Evolutionary conservation across 225 moss, liverwort and hornwort species (phyloP), one percentile per base, ranked within the genome.

Genomic region (Sphagnum tenellum): DNA sequence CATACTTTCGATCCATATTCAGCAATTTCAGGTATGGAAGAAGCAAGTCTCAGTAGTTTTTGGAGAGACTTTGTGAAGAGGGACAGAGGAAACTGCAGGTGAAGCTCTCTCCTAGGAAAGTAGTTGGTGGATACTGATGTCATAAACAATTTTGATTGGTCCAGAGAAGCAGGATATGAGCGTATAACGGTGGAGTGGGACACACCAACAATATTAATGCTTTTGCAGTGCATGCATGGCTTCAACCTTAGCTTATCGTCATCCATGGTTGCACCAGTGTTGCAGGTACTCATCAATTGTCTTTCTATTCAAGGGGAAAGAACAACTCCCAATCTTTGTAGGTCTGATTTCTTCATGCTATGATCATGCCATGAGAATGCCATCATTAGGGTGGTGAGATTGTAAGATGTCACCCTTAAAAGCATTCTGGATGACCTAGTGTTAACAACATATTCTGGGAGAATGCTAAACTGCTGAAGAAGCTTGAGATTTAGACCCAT

Each of bases 161-260:
- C 44, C 79, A 83, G 82, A 59, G 82, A 82, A 69, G 78, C 75
- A 46, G 55, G 14, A n/a, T 50, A 73, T 49, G 63, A 60, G 53
- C 70, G 65, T 55, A 59, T 78, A 12, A 29, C 4, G 14, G 73
- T 82, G 55, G 50, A 75, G 9, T 82, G 76, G 75, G 73, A 78
- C 56, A 50, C 66, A 46, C 49, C 63, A 2, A 53, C 56, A 13
- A 78, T 78, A 57, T 44, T 64, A 47, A 66, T 14, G 46, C 74
- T 91, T 46, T 61, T 88, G 44, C 67, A 79, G 63, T 86, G 76
- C 56, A 73, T 88, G 10, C 80, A 86, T 66, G 70, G 73, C 47
- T 75, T 66, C 58, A 12, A 69, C 10, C 56, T 63, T 3, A 65
- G 68, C 6, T 57, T 88, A 48, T 69, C 63, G 57, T 55, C 86